Evolutionary conservation across 495 filamentous ascomycete genomes (phyloP).

Genomic region (Neurospora discreta): DNA sequence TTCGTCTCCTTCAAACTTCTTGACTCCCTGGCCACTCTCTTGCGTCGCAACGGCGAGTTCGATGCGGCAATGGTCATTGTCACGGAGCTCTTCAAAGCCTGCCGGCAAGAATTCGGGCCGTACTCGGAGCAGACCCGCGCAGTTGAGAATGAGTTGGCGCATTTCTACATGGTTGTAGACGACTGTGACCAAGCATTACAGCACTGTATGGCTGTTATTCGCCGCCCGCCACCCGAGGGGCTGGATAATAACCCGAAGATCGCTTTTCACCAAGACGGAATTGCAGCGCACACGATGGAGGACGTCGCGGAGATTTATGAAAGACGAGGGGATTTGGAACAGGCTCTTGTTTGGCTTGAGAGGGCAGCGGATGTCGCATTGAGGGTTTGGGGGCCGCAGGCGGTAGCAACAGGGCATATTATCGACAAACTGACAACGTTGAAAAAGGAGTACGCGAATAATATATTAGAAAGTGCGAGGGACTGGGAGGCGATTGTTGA

Average conservation of each 20-base stretch:
- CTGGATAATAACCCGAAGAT: not conserved
- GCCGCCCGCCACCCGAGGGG: conserved; percentile 4
- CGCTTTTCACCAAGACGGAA: conserved; percentile 18
- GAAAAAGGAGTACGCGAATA: conserved; percentile 15
- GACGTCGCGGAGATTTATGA: conserved; percentile 24
- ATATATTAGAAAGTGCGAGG: conserved; percentile 16
- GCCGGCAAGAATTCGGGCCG: conserved; percentile 15
- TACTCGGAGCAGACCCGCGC: conserved; percentile 17
- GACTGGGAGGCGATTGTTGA: conserved; percentile 15
- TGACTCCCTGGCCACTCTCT: conserved; percentile 23
- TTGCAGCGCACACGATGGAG: conserved; percentile 23
- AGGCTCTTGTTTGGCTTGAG: conserved; percentile 18
- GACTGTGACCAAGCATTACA: conserved; percentile 14
- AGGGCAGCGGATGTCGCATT: conserved; percentile 17
- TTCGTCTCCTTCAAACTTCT: conserved; percentile 22
- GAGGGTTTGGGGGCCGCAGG: conserved; percentile 16
- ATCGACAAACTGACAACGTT: conserved; percentile 21
- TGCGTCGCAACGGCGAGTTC: conserved; percentile 21
- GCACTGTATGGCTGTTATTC: conserved; percentile 22
- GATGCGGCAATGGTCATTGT: conserved; percentile 20
- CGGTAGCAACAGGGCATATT: conserved; percentile 18
- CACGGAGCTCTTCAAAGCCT: conserved; percentile 15
- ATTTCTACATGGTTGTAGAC: conserved; percentile 21
- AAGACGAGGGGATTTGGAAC: conserved; percentile 16
- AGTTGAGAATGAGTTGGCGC: conserved; percentile 20